A percentile compares a stretch with the other conserved stretches of the same genome.
Evolutionary conservation across 371 early-diverging fungal species (phyloP).

Genomic region (Rhizopus stolonifer): DNA sequence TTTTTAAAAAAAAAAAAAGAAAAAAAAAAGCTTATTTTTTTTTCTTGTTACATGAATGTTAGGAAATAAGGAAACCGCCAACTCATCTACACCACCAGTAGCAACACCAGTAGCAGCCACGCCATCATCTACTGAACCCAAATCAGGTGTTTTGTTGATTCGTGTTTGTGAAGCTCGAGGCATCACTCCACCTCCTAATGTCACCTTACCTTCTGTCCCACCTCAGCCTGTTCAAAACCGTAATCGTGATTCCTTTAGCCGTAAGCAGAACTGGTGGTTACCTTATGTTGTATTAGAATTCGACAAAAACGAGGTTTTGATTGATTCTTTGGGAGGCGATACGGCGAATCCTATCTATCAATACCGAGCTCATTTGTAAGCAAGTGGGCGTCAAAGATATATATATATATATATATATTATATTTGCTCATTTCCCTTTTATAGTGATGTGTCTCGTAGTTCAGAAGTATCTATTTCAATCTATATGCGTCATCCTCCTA

Average conservation of each 20-base stretch:
- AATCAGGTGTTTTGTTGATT: conserved; percentile 72
- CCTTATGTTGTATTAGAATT: conserved; percentile 91
- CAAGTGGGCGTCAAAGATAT: neutral
- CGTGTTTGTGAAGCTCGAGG: conserved; percentile 81
- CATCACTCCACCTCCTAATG: conserved; percentile 62
- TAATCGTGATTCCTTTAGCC: conserved; percentile 69
- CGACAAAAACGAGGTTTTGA: conserved; percentile 90
- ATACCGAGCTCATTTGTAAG: conserved; percentile 88
- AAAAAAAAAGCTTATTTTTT: no score
- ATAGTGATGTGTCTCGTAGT: conserved; percentile 87
- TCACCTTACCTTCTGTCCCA: conserved; percentile 42
- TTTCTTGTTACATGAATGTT: no score
- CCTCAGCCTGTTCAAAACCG: conserved; percentile 18
- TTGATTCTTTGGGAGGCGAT: conserved; percentile 80
- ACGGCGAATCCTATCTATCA: conserved; percentile 78
- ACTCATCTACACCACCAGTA: conserved; percentile 15
- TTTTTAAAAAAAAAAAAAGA: conserved; percentile 28
- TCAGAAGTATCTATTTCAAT: conserved; percentile 83
- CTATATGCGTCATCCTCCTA: conserved; percentile 72
- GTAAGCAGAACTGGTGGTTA: conserved; percentile 74
- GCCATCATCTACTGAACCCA: conserved; percentile 32
- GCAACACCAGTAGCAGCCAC: neutral
- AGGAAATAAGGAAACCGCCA: neutral
- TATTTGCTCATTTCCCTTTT: conserved; percentile 5
- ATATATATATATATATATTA: no score